Evolutionary conservation across 176 grass and related monocot species (phyloP).

Genomic region (Eremochloa ophiuroides): DNA sequence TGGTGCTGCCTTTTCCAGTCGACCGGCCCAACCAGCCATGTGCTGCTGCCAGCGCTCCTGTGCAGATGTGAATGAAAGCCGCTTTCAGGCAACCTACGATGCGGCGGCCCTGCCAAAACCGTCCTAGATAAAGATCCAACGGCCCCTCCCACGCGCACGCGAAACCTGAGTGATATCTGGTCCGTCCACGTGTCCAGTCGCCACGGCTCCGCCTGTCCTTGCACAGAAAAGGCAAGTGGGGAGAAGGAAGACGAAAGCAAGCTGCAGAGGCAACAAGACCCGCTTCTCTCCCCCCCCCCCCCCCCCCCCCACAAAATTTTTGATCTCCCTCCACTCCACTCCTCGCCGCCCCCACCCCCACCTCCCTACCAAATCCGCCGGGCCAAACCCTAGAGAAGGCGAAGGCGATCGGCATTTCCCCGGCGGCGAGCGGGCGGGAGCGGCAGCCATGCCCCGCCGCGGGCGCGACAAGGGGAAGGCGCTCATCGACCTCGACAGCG

Average conservation of each 20-base stretch:
- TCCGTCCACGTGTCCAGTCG: neutral
- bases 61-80: neutral
- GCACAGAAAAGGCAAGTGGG: neutral
- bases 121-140: neutral
- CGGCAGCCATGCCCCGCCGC: conserved; percentile 8
- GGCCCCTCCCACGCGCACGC: neutral
- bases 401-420: neutral
- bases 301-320: too few species aligned
- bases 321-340: neutral
- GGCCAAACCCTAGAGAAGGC: conserved; percentile 2
- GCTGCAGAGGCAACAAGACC: neutral
- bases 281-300: neutral
- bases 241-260: neutral
- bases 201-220: neutral
- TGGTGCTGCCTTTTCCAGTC: neutral
- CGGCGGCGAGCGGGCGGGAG: neutral
- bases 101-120: neutral
- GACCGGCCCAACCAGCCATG: neutral
- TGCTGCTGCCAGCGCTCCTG: neutral
- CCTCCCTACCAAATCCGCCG: neutral
- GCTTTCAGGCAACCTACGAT: too few species aligned
- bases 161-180: neutral
- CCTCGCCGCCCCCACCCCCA: too few species aligned
- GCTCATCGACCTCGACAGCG: conserved; percentile 36
- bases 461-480: neutral